Evolutionary conservation across 139 green algal species (phyloP).

Genomic region (Nannochloris sp.): DNA sequence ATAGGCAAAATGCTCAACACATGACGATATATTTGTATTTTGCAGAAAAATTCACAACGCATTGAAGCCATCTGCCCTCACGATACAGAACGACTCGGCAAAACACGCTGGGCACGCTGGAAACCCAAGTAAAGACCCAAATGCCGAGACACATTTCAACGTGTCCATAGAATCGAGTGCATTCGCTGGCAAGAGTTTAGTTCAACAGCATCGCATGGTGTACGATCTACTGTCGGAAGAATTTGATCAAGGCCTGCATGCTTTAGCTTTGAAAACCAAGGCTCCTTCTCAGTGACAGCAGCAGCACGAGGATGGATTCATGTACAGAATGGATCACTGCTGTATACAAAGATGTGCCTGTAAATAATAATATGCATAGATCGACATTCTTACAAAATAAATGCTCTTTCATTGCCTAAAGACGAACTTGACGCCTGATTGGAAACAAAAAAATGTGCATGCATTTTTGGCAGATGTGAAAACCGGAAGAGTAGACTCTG

Average conservation of each 20-base stretch:
- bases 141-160: constrained; percentile 56
- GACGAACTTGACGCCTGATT: too few relatives aligned
- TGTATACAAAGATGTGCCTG: too few relatives aligned
- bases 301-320: too few relatives aligned
- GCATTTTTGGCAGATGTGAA: constrained; percentile 1
- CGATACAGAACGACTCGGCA: constrained; percentile 39
- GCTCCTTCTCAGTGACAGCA: too few relatives aligned
- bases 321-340: too few relatives aligned
- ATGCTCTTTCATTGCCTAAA: background rate
- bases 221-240: constrained; percentile 42
- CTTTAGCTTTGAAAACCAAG: constrained; percentile 38
- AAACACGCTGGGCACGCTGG: constrained; percentile 47
- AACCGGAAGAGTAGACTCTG: background rate
- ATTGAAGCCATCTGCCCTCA: constrained; percentile 22
- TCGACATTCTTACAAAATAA: background rate
- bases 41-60: constrained; percentile 32
- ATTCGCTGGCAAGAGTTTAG: constrained; percentile 35
- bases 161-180: constrained; percentile 34
- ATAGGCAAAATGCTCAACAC: background rate
- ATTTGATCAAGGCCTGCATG: constrained; percentile 36
- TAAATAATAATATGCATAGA: background rate
- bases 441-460: too few relatives aligned
- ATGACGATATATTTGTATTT: background rate
- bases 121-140: constrained; percentile 38
- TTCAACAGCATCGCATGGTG: constrained; percentile 41